Conservation (phyloP, 148 eudicot species). For the Rhododendron kiyosumense region DNA sequence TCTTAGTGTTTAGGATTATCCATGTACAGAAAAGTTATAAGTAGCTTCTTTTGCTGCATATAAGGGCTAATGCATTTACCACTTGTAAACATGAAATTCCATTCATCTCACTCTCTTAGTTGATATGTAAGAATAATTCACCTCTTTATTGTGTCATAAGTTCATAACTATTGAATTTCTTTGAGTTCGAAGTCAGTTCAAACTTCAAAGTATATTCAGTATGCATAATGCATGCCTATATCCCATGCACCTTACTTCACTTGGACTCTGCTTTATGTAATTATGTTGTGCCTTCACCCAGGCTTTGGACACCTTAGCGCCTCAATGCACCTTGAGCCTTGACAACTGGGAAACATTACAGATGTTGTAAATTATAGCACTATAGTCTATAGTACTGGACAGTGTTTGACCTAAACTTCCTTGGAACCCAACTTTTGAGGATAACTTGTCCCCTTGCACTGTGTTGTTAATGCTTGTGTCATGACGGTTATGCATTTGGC, state of each 20-base stretch:
- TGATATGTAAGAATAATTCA: neutral
- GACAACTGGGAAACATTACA: neutral
- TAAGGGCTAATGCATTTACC: neutral
- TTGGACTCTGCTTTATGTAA: neutral
- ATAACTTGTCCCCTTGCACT: neutral
- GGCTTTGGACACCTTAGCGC: neutral
- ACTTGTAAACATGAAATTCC: neutral
- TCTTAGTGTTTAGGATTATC: neutral
- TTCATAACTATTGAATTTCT: neutral
- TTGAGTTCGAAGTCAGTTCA: neutral
- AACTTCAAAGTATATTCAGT: neutral
- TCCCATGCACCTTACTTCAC: neutral
- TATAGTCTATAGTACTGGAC: neutral
- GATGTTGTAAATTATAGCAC: neutral
- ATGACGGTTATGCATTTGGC: constrained; percentile 3
- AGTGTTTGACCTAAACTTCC: neutral
- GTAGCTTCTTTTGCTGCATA: neutral
- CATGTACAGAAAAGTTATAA: neutral
- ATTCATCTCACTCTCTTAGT: neutral
- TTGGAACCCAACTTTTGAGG: neutral
- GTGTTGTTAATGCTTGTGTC: neutral
- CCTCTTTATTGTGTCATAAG: neutral
- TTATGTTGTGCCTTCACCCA: neutral
- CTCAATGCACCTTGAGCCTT: neutral
- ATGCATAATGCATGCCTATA: neutral